Evolutionary conservation across 805 yeast genomes (phyloP).

Genomic region (Saccharomycopsis fodiens): DNA sequence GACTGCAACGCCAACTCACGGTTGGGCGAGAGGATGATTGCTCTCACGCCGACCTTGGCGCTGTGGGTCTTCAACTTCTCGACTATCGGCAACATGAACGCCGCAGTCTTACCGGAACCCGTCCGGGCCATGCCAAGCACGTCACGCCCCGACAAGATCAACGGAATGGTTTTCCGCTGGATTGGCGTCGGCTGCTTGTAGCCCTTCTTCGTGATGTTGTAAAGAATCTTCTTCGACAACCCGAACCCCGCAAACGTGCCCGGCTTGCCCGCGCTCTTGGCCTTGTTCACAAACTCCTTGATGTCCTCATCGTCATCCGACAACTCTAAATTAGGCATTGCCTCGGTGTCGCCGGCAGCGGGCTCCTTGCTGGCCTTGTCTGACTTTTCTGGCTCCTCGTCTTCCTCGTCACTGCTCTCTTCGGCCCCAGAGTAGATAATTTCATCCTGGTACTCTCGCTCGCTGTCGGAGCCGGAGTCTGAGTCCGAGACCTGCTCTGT

Average conservation of each 20-base stretch:
- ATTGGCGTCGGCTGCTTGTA: constrained; percentile 95
- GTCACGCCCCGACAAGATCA: constrained; percentile 79
- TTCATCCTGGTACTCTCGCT: constrained; percentile 42
- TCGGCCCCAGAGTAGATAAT: constrained; percentile 44
- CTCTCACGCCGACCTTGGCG: constrained; percentile 83
- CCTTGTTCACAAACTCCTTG: constrained; percentile 35
- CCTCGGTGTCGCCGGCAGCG: constrained; percentile 16
- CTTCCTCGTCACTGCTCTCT: constrained; percentile 26
- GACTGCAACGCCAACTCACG: constrained; percentile 97
- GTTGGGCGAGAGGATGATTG: constrained; percentile 85
- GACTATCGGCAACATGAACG: constrained; percentile 83
- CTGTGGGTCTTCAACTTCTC: constrained; percentile 79
- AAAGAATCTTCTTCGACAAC: constrained; percentile 59
- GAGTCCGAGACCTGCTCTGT: not conserved
- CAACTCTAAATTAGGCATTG: constrained; percentile 46
- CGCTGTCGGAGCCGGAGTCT: constrained; percentile 28
- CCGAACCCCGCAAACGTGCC: constrained; percentile 92
- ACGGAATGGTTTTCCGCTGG: constrained; percentile 91
- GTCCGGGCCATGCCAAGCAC: constrained; percentile 99
- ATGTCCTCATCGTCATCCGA: constrained; percentile 46
- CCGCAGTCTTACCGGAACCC: constrained; percentile 98
- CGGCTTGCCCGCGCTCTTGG: constrained; percentile 34
- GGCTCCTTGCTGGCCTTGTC: constrained; percentile 21
- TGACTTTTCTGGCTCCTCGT: constrained; percentile 23
- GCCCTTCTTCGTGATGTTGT: constrained; percentile 76